Conservation (phyloP, 164 flowering plant species). For the Chimonanthus praecox region DNA sequence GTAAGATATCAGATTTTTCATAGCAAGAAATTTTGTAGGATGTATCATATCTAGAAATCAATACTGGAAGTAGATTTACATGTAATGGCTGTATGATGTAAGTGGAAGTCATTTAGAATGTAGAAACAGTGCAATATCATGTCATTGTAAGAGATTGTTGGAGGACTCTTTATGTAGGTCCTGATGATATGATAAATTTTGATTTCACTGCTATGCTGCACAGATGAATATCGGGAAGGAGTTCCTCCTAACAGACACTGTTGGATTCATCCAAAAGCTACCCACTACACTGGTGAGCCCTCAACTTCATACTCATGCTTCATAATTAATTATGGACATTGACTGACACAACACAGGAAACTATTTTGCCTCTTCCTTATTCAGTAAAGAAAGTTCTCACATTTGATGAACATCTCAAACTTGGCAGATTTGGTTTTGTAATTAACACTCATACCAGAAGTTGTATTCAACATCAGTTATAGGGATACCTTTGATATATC, state of each 20-base stretch:
- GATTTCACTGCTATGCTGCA: slow-evolving; percentile 12
- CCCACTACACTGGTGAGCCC: slow-evolving; percentile 79
- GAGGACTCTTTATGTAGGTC: not conserved
- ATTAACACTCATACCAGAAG: not conserved
- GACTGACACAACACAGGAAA: no score
- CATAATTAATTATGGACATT: not conserved
- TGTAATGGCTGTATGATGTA: not conserved
- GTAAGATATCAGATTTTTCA: slow-evolving; percentile 1
- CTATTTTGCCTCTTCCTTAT: not conserved
- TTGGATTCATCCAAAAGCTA: slow-evolving; percentile 93
- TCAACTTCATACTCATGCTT: not conserved
- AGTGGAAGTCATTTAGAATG: not conserved
- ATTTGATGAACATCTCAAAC: not conserved
- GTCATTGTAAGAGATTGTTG: not conserved
- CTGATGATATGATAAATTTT: not conserved
- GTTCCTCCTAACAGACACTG: slow-evolving; percentile 94
- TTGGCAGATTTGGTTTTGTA: not conserved
- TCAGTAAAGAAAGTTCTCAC: not conserved
- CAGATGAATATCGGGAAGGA: slow-evolving; percentile 88
- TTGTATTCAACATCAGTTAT: not conserved
- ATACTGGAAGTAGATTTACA: not conserved
- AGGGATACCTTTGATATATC: not conserved
- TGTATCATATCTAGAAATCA: not conserved
- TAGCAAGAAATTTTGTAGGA: not conserved
- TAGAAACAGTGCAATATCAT: not conserved